Conservation (phyloP, 306 rosid species). For the Ochetophila trinervis region DNA sequence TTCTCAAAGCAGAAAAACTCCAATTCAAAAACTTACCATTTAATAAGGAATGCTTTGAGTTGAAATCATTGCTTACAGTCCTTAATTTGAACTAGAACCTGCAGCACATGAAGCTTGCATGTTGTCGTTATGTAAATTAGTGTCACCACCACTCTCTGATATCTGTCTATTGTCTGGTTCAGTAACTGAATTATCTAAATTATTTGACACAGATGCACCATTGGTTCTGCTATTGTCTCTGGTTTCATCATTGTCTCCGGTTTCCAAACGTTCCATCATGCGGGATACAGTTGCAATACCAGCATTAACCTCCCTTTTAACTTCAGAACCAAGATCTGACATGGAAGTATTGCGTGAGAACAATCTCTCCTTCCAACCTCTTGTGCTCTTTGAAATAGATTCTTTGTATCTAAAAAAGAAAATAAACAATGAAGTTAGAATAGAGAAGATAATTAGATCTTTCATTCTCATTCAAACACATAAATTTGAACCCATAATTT, state of each 20-base stretch:
- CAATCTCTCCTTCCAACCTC: conserved; percentile 93
- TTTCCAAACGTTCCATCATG: conserved; percentile 90
- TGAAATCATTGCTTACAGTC: conserved; percentile 28
- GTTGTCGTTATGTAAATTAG: conserved; percentile 37
- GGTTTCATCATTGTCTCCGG: conserved; percentile 64
- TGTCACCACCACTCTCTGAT: conserved; percentile 45
- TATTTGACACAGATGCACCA: conserved; percentile 43
- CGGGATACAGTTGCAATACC: conserved; percentile 82
- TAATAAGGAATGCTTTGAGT: conserved; percentile 35
- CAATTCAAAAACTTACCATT: conserved; percentile 40
- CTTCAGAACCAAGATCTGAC: conserved; percentile 87
- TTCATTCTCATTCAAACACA: conserved; percentile 11
- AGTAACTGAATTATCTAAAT: conserved; percentile 39
- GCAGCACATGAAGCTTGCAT: conserved; percentile 50
- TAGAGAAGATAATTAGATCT: neutral
- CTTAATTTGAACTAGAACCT: conserved; percentile 79
- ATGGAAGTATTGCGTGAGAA: conserved; percentile 78
- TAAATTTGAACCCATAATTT: conserved; percentile 8
- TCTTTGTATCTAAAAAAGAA: conserved; percentile 69
- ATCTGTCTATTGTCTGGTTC: conserved; percentile 39
- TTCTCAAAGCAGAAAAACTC: neutral
- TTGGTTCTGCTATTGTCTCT: conserved; percentile 48
- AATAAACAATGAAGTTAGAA: conserved; percentile 6
- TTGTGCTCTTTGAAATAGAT: conserved; percentile 88
- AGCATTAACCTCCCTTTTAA: conserved; percentile 74